Percentiles rank a stretch among this genome's conserved stretches.
Evolutionary conservation across 2,329 filamentous ascomycete species (phyloP).

Genomic region (Calonectria pteridis): DNA sequence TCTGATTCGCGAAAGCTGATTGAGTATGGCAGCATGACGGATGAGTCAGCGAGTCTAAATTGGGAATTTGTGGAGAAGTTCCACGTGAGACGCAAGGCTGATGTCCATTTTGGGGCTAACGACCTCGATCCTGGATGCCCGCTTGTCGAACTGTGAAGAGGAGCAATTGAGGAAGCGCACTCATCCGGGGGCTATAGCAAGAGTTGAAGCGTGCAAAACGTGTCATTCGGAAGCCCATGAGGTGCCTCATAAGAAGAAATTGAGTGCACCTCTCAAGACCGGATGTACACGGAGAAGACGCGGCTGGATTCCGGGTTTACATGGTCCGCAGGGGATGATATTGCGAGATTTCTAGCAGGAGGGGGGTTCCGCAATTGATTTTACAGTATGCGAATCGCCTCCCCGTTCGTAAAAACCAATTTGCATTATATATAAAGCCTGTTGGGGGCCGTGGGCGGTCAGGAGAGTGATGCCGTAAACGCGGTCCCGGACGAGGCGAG

Average conservation of each 20-base stretch:
- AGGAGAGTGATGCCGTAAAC: slow-evolving; percentile 18
- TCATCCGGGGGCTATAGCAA: background rate
- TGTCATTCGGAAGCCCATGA: background rate
- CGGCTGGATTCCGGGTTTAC: background rate
- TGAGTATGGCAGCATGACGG: slow-evolving; percentile 8
- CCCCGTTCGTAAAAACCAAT: background rate
- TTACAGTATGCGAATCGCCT: background rate
- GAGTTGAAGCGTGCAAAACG: background rate
- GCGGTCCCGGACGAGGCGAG: slow-evolving; percentile 34
- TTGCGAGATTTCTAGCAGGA: slow-evolving; percentile 9
- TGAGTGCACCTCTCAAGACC: background rate
- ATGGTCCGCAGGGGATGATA: slow-evolving; percentile 29
- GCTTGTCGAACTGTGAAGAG: background rate
- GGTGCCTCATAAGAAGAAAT: background rate
- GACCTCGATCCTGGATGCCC: slow-evolving; percentile 29
- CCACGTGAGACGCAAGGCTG: slow-evolving; percentile 49
- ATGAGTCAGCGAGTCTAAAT: slow-evolving; percentile 42
- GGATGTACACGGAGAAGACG: slow-evolving; percentile 29
- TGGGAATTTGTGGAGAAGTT: slow-evolving; percentile 40
- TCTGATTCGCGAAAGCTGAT: slow-evolving; percentile 17
- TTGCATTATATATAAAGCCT: background rate
- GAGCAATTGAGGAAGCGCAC: background rate
- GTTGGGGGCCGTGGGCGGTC: slow-evolving; percentile 15
- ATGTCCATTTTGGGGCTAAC: slow-evolving; percentile 37
- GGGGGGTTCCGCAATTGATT: background rate